phyloP scores from a whole-genome alignment of 257 asterid species.

The Capsicum pubescens region DNA sequence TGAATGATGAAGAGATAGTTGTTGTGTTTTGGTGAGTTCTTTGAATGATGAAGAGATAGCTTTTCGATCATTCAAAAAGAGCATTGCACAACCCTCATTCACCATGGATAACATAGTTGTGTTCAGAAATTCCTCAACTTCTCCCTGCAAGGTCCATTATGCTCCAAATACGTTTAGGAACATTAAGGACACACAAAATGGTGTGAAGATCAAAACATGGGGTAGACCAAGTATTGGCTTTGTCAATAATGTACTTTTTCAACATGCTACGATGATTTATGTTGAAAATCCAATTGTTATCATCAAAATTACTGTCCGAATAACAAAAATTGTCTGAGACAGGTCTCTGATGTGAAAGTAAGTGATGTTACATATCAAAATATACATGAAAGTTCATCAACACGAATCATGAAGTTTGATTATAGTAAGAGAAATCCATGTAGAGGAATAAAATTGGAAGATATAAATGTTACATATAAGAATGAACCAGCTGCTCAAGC shows the following conservation, averaged over 20 bases:
- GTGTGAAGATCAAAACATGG: slow-evolving; percentile 26
- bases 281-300: slow-evolving; percentile 21
- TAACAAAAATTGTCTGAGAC: slow-evolving; percentile 14
- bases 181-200: slow-evolving; percentile 21
- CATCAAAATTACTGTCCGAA: slow-evolving; percentile 16
- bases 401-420: slow-evolving; percentile 24
- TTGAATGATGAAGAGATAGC: no score
- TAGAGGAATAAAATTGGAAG: background rate
- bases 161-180: no score
- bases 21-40: no score
- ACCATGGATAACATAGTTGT: no score
- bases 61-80: no score
- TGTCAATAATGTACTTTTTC: background rate
- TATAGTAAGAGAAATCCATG: slow-evolving; percentile 17
- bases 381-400: slow-evolving; percentile 19
- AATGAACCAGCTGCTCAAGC: slow-evolving; percentile 27
- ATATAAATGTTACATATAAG: slow-evolving; percentile 18
- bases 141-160: no score
- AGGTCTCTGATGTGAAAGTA: slow-evolving; percentile 18
- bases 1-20: no score
- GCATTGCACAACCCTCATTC: no score
- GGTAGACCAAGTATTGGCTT: slow-evolving; percentile 28
- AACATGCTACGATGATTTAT: slow-evolving; percentile 17
- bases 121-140: no score
- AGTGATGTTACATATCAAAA: slow-evolving; percentile 23